These are phyloP conservation scores for Pleomassaria siparia DNA, from an alignment of 2,329 filamentous ascomycete species.

Conservation along the genomic window DNA sequence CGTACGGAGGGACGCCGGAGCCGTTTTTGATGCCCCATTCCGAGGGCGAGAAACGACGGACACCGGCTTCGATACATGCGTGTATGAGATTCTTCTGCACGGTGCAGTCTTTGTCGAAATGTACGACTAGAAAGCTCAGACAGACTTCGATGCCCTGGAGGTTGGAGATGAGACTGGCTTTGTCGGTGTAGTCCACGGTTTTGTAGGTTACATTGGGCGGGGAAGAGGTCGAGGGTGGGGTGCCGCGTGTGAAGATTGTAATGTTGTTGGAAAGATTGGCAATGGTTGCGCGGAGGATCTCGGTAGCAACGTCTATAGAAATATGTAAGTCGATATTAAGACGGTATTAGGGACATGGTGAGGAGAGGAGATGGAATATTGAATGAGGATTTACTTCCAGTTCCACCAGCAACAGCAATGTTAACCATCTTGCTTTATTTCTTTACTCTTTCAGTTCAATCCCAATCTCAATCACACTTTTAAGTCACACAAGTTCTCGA, in stretches of 20 bases:
- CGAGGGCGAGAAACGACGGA: slow-evolving; percentile 32
- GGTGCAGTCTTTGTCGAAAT: slow-evolving; percentile 24
- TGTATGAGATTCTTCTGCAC: slow-evolving; percentile 36
- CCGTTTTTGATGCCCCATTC: slow-evolving; percentile 23
- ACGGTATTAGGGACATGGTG: background rate
- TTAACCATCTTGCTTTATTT: slow-evolving; percentile 29
- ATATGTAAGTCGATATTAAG: background rate
- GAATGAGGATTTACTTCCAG: slow-evolving; percentile 32
- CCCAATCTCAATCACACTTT: too few species aligned
- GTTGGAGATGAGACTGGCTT: slow-evolving; percentile 36
- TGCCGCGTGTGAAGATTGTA: slow-evolving; percentile 53
- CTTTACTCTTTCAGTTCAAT: background rate
- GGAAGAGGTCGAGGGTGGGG: slow-evolving; percentile 27
- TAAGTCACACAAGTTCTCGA: too few species aligned
- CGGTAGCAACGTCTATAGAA: slow-evolving; percentile 54
- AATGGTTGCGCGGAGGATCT: slow-evolving; percentile 55
- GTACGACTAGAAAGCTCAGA: slow-evolving; percentile 50
- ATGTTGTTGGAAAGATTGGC: slow-evolving; percentile 56
- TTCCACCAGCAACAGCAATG: slow-evolving; percentile 40
- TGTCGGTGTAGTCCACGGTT: slow-evolving; percentile 50
- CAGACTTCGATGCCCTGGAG: slow-evolving; percentile 53
- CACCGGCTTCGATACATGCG: slow-evolving; percentile 32
- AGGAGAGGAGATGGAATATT: background rate
- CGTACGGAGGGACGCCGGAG: slow-evolving; percentile 51
- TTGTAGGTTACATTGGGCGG: slow-evolving; percentile 43